Conservation (phyloP, 768 basidiomycete genomes). For the Lactarius indigo region DNA sequence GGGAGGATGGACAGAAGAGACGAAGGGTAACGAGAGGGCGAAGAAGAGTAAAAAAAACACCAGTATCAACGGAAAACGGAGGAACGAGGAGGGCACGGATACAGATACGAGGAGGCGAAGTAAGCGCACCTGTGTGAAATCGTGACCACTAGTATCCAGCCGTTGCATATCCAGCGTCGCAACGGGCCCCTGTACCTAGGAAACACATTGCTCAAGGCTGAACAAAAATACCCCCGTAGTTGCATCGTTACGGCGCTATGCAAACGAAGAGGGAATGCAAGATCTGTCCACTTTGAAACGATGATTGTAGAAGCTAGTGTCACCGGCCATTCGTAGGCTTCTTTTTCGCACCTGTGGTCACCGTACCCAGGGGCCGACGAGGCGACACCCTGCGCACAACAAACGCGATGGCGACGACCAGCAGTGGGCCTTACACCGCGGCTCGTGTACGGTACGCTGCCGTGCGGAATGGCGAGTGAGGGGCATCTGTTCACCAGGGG, state of each 20-base stretch:
- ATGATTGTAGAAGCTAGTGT: constrained; percentile 18
- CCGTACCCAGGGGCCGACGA: constrained; percentile 22
- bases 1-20: constrained; percentile 71
- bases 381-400: constrained; percentile 37
- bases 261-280: neutral
- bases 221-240: neutral
- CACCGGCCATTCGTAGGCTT: neutral
- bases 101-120: neutral
- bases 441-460: constrained; percentile 32
- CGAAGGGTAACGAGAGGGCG: constrained; percentile 18
- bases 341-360: neutral
- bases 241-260: neutral
- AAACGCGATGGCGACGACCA: constrained; percentile 55
- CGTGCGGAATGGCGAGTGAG: constrained; percentile 26
- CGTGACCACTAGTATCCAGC: neutral
- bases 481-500: constrained; percentile 34
- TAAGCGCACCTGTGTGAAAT: neutral
- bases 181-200: neutral
- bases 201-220: neutral
- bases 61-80: neutral
- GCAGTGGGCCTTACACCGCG: neutral
- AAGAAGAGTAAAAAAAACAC: neutral
- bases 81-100: neutral
- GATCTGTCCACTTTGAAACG: constrained; percentile 15
- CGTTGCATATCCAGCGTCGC: neutral